Evolutionary conservation across 441 rosid species (phyloP).

Genomic region (Raphanus hybrid): DNA sequence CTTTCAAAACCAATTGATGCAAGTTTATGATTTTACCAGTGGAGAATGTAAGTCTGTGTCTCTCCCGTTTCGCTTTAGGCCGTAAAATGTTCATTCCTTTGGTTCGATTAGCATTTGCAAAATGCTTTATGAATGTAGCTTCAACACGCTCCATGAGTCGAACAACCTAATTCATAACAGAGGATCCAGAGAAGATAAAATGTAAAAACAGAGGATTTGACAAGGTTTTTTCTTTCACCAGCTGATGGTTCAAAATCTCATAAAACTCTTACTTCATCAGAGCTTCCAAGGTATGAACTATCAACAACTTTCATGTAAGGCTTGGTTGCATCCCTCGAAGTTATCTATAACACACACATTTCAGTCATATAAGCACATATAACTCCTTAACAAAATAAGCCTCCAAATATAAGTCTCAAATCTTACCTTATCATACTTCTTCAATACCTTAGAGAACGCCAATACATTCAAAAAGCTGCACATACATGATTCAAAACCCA

Average conservation of each 20-base stretch:
- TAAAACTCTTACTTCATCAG: conserved; percentile 54
- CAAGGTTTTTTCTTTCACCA: background rate
- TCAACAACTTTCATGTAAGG: conserved; percentile 61
- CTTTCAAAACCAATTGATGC: background rate
- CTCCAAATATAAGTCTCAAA: background rate
- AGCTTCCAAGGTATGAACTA: conserved; percentile 56
- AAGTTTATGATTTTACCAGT: conserved; percentile 37
- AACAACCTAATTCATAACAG: conserved; percentile 34
- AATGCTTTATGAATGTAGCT: conserved; percentile 52
- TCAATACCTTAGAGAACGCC: conserved; percentile 59
- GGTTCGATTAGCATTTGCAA: conserved; percentile 46
- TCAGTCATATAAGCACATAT: background rate
- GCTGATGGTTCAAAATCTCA: background rate
- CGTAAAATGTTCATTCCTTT: conserved; percentile 51
- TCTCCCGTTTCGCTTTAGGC: conserved; percentile 44
- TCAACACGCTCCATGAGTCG: conserved; percentile 61
- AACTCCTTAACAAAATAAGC: too few relatives aligned
- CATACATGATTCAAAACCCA: background rate
- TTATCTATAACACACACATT: conserved; percentile 43
- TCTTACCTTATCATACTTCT: conserved; percentile 64
- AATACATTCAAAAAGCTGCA: conserved; percentile 50
- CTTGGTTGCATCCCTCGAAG: conserved; percentile 52
- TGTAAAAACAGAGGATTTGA: conserved; percentile 12
- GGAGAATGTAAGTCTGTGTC: conserved; percentile 45
- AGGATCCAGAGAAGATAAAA: background rate